Percentiles rank a stretch among this genome's conserved stretches.
Evolutionary conservation across 2,329 filamentous ascomycete species (phyloP).

Genomic region (Scedosporium dehoogii): DNA sequence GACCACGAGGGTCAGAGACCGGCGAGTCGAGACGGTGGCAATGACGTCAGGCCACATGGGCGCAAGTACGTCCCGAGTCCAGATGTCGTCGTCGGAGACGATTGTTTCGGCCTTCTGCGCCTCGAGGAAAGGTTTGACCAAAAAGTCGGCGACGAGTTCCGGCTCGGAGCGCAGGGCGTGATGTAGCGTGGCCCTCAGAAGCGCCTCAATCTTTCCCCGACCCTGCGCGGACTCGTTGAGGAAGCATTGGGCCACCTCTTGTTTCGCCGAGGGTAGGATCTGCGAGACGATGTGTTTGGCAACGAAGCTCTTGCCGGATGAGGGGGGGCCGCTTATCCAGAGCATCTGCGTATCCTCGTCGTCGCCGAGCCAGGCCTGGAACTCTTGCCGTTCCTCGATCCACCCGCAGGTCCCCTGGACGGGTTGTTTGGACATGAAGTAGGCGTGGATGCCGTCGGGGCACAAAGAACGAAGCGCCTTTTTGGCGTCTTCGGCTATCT

Average conservation of each 20-base stretch:
- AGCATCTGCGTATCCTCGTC: not conserved
- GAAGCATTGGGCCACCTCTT: not conserved
- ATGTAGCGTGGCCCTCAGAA: not conserved
- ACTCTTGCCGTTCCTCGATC: not conserved
- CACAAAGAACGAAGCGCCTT: not conserved
- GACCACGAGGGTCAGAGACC: not conserved
- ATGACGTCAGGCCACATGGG: not conserved
- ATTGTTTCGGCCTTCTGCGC: not conserved
- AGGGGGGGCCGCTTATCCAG: not conserved
- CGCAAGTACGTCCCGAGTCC: not conserved
- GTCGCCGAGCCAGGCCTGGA: not conserved
- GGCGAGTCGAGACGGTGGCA: not conserved
- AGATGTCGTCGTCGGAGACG: not conserved
- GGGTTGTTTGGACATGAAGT: not conserved
- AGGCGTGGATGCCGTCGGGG: not conserved
- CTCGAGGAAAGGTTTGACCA: not conserved
- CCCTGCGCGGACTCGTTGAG: not conserved
- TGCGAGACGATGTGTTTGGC: not conserved
- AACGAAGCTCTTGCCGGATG: not conserved
- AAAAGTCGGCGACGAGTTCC: not conserved
- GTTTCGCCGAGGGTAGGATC: not conserved
- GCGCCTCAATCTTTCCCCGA: not conserved
- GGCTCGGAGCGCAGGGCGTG: not conserved
- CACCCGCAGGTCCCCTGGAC: not conserved
- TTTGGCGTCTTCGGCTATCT: not conserved